phyloP scores from a whole-genome alignment of 2,329 filamentous ascomycete genomes.

The Malbranchea cinnamomea region DNA sequence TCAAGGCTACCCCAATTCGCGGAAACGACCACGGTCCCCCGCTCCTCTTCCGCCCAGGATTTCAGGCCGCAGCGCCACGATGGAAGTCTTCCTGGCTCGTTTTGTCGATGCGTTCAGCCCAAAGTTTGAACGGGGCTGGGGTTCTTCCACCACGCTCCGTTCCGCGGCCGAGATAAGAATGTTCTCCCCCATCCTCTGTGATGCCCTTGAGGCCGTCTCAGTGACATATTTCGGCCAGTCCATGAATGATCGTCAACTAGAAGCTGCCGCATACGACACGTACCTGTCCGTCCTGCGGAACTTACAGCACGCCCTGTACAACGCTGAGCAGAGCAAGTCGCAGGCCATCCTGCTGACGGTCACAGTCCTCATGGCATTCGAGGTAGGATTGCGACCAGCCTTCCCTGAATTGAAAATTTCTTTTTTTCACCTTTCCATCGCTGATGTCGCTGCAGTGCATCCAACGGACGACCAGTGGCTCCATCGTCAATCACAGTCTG shows the following conservation, averaged over 20 bases:
- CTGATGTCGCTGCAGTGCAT: slow-evolving; percentile 16
- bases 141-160: slow-evolving; percentile 22
- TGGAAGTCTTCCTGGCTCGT: slow-evolving; percentile 24
- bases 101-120: slow-evolving; percentile 28
- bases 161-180: slow-evolving; percentile 25
- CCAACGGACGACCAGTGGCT: slow-evolving; percentile 21
- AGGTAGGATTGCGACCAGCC: too few relatives aligned
- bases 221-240: slow-evolving; percentile 26
- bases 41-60: neutral
- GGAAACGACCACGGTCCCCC: neutral
- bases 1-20: neutral
- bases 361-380: slow-evolving; percentile 23
- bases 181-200: slow-evolving; percentile 24
- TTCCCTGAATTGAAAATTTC: slow-evolving; percentile 4
- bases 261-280: slow-evolving; percentile 18
- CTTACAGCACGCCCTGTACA: slow-evolving; percentile 22
- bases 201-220: slow-evolving; percentile 24
- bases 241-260: slow-evolving; percentile 20
- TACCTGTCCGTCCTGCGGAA: slow-evolving; percentile 22
- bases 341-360: slow-evolving; percentile 26
- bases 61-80: slow-evolving; percentile 1
- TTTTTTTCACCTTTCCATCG: neutral
- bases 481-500: slow-evolving; percentile 19
- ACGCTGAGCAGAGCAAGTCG: slow-evolving; percentile 22
- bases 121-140: slow-evolving; percentile 20